Evolutionary conservation across 2,329 filamentous ascomycete genomes (phyloP).

Genomic region (Chaetothyriales sp.): DNA sequence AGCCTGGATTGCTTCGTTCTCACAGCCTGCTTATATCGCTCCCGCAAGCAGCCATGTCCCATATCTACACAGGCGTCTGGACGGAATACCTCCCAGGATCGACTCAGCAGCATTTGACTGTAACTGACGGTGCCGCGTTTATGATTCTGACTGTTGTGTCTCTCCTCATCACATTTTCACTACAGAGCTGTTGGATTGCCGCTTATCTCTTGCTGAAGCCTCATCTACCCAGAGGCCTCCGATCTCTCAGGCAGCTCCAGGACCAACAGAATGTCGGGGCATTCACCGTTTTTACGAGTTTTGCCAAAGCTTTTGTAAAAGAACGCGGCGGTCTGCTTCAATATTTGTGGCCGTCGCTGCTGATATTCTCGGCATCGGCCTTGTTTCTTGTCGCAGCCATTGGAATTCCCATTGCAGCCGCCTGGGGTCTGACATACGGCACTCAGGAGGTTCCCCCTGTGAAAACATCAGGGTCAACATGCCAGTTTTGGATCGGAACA

Average conservation of each 20-base stretch:
- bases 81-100: neutral
- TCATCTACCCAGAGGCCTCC: neutral
- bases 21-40: no score
- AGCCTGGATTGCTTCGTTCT: no score
- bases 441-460: neutral
- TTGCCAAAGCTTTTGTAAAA: neutral
- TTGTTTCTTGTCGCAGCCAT: neutral
- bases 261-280: neutral
- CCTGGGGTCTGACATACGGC: slow-evolving; percentile 1
- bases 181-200: neutral
- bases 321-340: neutral
- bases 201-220: neutral
- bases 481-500: neutral
- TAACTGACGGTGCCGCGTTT: neutral
- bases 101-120: neutral
- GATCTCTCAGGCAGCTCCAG: neutral
- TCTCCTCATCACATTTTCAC: neutral
- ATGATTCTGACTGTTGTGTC: neutral
- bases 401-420: neutral
- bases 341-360: neutral
- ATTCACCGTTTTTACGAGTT: neutral
- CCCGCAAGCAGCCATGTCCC: neutral
- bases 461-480: neutral
- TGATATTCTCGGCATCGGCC: neutral
- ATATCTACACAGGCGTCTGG: slow-evolving; percentile 1